Evolutionary conservation across 2,329 filamentous ascomycete species (phyloP).

Genomic region (Penicillium sp.): DNA sequence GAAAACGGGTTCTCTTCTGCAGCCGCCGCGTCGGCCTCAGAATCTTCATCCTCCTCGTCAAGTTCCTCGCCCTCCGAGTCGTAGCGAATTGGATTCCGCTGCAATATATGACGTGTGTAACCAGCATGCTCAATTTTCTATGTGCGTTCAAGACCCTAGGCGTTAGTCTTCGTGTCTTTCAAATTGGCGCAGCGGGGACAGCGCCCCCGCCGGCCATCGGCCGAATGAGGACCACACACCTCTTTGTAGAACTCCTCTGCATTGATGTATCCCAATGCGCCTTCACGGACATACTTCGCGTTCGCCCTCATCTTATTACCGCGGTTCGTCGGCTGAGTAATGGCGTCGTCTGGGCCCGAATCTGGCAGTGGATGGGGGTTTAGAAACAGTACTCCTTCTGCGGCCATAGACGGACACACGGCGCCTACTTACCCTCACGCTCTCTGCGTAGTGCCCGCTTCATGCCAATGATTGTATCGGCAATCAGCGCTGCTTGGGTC

Average conservation of each 20-base stretch:
- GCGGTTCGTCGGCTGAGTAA: conserved; percentile 58
- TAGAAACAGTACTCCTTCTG: conserved; percentile 5
- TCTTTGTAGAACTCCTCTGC: conserved; percentile 58
- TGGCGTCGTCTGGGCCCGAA: conserved; percentile 53
- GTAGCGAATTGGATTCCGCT: conserved; percentile 60
- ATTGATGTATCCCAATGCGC: conserved; percentile 54
- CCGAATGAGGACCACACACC: conserved; percentile 40
- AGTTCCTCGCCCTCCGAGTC: conserved; percentile 67
- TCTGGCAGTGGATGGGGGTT: conserved; percentile 29
- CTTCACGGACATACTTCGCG: conserved; percentile 58
- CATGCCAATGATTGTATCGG: conserved; percentile 58
- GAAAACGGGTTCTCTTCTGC: conserved; percentile 64
- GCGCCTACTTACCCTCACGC: conserved; percentile 43
- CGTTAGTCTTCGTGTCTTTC: conserved; percentile 13
- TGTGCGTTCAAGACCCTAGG: conserved; percentile 4
- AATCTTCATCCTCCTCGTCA: conserved; percentile 59
- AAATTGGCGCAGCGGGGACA: conserved; percentile 6
- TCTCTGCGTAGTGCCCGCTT: conserved; percentile 55
- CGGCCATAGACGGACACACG: background rate
- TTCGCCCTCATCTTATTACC: conserved; percentile 64
- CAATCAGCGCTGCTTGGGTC: conserved; percentile 49
- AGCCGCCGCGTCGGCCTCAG: conserved; percentile 59
- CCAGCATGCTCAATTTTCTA: conserved; percentile 65
- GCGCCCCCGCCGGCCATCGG: background rate
- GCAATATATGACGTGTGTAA: conserved; percentile 61